A percentile compares a stretch with the other conserved stretches of the same genome.
phyloP scores from a whole-genome alignment of 768 basidiomycete species.

The Tylopilus balloui region DNA sequence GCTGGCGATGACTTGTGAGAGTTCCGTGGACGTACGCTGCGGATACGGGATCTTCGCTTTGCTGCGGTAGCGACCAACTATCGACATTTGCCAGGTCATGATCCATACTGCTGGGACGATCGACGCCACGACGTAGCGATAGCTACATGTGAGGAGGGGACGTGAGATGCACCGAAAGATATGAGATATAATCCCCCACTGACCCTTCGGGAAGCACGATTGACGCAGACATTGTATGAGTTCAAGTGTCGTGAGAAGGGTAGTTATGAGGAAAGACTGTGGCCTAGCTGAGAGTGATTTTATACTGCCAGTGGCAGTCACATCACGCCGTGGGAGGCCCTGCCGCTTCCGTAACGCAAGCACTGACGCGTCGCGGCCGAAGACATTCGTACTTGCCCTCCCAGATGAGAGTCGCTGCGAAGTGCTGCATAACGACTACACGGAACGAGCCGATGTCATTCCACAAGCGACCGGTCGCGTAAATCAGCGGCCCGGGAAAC shows the following conservation, averaged over 20 bases:
- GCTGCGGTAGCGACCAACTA: constrained; percentile 24
- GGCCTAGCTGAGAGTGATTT: not conserved
- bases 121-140: constrained; percentile 4
- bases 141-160: not conserved
- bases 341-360: not conserved
- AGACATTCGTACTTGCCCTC: too few species aligned
- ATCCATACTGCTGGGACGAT: constrained; percentile 25
- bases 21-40: constrained; percentile 19
- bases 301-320: too few species aligned
- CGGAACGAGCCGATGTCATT: too few species aligned
- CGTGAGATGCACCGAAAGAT: not conserved
- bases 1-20: too few species aligned
- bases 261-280: not conserved
- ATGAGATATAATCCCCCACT: not conserved
- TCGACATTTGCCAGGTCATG: constrained; percentile 21
- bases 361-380: not conserved
- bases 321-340: not conserved
- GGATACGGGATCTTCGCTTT: constrained; percentile 30
- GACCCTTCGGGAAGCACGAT: constrained; percentile 1
- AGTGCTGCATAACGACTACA: too few species aligned
- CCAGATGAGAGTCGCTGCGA: too few species aligned
- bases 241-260: not conserved
- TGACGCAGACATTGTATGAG: not conserved
- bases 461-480: too few species aligned
- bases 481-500: too few species aligned